Evolutionary conservation across 2,329 filamentous ascomycete genomes (phyloP), one percentile per base, ranked within the genome.

Genomic region (Geosmithia flava): DNA sequence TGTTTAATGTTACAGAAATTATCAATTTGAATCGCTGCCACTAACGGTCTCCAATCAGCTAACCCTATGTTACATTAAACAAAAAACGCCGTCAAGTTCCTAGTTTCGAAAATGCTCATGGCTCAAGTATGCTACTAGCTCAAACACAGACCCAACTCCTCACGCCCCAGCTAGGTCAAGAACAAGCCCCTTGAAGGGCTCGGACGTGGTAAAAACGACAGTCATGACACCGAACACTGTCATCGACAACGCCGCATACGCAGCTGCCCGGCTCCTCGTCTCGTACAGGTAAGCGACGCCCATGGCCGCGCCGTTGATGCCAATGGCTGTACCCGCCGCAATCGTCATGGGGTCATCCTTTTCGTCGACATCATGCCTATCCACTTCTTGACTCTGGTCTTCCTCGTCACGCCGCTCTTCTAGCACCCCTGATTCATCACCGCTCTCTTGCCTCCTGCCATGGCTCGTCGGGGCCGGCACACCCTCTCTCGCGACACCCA

Each of bases 281-380:
- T 78, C 74, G 49, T 79, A 77, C 15, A 80, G 63, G 50, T 76
- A 74, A 0, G 76, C 68, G 0, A 76, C 76, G 2, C 76, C 76
- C 74, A 80, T 78, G 3, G 76, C 76, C 0, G 75, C 75, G 1
- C 74, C 74, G 52, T 80, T 80, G 62, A 79, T 70, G 3, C 76
- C 76, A 45, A 78, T 67, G 0, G 74, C 66, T 37, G 75, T 66
- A 37, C 76, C 76, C 0, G 70, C 63, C 1, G 74, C 74, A 2
- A 78, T 67, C 0, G 64, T 69, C 2, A 58, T 49, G 0, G 68
- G 11, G n/a, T 46, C 46, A 23, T 45, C 49, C 7, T 11, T 20
- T n/a, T 33, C 44, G 10, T 33, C 44, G 10, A 5, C 27, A 11
- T 16, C 10, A 16, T 37, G 11, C 33, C 13, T 11, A 13, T 37